Evolutionary conservation across 805 yeast genomes (phyloP).

Genomic region (Komagataella ulmi): DNA sequence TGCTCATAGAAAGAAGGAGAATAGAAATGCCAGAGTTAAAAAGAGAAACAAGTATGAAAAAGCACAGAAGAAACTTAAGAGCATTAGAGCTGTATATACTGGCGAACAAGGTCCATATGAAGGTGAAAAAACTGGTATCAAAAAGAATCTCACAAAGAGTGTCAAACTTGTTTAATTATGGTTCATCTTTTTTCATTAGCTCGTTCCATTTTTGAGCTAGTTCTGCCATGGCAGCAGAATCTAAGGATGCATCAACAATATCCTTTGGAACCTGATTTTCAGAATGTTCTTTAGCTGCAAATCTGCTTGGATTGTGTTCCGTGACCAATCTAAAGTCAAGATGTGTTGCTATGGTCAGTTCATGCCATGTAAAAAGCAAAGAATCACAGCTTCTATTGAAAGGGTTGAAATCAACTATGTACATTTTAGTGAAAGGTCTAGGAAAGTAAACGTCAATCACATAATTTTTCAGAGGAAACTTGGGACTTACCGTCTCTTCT

Average conservation of each 20-base stretch:
- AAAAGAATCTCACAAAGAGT: constrained; percentile 83
- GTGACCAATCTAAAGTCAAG: constrained; percentile 55
- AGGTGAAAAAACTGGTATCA: constrained; percentile 96
- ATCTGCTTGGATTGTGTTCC: constrained; percentile 58
- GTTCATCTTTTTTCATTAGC: constrained; percentile 7
- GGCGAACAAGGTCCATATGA: constrained; percentile 66
- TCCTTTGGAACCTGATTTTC: constrained; percentile 90
- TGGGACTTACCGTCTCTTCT: constrained; percentile 26
- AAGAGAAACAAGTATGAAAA: constrained; percentile 94
- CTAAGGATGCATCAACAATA: constrained; percentile 70
- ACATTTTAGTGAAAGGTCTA: constrained; percentile 50
- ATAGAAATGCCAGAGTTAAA: constrained; percentile 92
- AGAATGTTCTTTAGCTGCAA: constrained; percentile 71
- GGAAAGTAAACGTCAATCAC: constrained; percentile 81
- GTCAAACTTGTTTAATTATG: constrained; percentile 49
- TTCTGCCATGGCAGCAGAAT: constrained; percentile 57
- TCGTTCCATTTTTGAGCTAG: constrained; percentile 45
- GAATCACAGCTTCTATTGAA: constrained; percentile 71
- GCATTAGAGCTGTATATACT: constrained; percentile 82
- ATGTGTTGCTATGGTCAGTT: constrained; percentile 31
- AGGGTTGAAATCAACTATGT: constrained; percentile 79
- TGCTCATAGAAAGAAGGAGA: constrained; percentile 83
- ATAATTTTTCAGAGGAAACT: constrained; percentile 41
- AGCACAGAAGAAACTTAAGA: constrained; percentile 87
- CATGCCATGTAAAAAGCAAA: constrained; percentile 75